Percentiles rank a stretch among this genome's conserved stretches.
phyloP scores from a whole-genome alignment of 169 alveolate species.

The Plasmodium inui region DNA sequence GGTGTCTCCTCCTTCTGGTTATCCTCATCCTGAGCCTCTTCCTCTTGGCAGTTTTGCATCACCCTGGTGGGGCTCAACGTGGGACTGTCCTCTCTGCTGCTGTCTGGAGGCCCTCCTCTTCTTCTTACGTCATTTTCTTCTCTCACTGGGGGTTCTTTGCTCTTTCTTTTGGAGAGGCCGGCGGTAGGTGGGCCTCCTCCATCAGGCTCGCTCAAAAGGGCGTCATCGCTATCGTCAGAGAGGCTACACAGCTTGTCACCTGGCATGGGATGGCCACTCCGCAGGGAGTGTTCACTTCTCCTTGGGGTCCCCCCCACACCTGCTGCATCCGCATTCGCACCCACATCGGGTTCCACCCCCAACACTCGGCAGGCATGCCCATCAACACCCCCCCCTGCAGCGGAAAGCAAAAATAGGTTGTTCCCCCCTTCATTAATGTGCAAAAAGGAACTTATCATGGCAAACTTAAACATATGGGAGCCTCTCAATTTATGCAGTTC shows the following conservation, averaged over 20 bases:
- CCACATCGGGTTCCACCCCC: neutral
- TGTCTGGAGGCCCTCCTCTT: neutral
- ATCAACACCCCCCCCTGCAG: neutral
- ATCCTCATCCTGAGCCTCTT: neutral
- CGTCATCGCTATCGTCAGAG: neutral
- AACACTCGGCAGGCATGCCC: neutral
- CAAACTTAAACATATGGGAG: neutral
- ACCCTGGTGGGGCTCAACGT: neutral
- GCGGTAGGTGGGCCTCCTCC: neutral
- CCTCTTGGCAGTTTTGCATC: neutral
- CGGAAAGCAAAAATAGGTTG: slow-evolving; percentile 5
- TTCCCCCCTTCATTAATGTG: neutral
- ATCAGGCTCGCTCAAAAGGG: neutral
- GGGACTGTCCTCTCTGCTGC: neutral
- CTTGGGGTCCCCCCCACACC: neutral
- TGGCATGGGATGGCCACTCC: neutral
- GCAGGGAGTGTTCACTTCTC: neutral
- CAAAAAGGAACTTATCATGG: neutral
- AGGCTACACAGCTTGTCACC: neutral
- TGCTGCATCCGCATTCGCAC: neutral
- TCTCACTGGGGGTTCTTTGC: neutral
- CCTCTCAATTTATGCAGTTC: slow-evolving; percentile 11
- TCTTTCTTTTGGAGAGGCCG: neutral
- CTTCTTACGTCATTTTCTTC: neutral
- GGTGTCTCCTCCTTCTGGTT: neutral